Conservation (phyloP, 345 rosid genomes). For the Zanthoxylum bungeanum region DNA sequence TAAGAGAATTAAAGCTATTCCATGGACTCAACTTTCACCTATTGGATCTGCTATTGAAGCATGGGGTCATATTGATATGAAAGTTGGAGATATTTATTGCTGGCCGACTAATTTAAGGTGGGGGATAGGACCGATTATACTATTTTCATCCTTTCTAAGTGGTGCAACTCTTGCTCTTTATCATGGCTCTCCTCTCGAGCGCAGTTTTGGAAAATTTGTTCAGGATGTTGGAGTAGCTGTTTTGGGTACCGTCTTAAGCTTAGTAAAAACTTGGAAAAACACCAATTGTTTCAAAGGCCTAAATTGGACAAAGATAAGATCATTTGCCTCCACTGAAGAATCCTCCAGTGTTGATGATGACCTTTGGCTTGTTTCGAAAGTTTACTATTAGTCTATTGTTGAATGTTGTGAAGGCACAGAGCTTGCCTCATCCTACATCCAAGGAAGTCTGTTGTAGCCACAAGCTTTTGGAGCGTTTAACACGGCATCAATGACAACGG, state of each 20-base stretch:
- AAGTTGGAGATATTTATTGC: constrained; percentile 58
- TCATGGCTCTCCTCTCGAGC: constrained; percentile 87
- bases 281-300: constrained; percentile 63
- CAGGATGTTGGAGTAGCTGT: constrained; percentile 88
- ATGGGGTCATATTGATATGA: constrained; percentile 58
- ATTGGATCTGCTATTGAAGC: constrained; percentile 61
- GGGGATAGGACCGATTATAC: constrained; percentile 79
- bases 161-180: constrained; percentile 84
- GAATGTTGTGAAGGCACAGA: constrained; percentile 94
- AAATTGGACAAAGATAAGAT: constrained; percentile 72
- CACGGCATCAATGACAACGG: constrained; percentile 63
- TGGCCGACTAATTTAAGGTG: constrained; percentile 96
- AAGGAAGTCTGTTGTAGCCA: constrained; percentile 66
- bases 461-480: constrained; percentile 93
- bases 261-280: constrained; percentile 85
- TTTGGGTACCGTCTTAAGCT: constrained; percentile 88
- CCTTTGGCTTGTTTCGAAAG: constrained; percentile 89
- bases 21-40: constrained; percentile 85
- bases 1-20: constrained; percentile 86
- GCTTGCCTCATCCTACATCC: constrained; percentile 72
- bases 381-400: constrained; percentile 65
- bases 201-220: constrained; percentile 79
- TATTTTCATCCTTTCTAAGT: constrained; percentile 59
- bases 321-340: constrained; percentile 71
- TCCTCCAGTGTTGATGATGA: constrained; percentile 81